Base-by-base conservation (phyloP, 1,139 yeast species). In the Kazachstania sp. region DNA sequence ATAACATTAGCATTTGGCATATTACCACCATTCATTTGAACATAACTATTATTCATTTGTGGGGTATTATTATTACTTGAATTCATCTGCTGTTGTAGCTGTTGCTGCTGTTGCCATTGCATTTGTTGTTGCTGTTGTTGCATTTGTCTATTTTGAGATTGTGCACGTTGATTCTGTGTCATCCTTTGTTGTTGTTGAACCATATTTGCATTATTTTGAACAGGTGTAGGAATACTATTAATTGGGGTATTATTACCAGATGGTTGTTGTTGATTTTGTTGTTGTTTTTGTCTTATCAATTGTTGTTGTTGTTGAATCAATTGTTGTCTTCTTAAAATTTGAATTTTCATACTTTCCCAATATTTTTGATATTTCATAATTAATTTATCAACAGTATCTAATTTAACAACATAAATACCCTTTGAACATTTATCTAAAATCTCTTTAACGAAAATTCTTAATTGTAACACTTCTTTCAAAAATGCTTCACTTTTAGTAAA, bases 401-500 rank as follows among this genome's bases (percentile, higher is more conserved):
- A 84, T 74, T 12, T 92, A 81, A 64, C 83, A 71, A 65, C 76
- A 81, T 48, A 76, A 65, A 37, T 85, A 80, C 64, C 79, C 71
- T 58, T 78, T 74, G 63, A 83, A 66, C 54, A 77, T 79, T 63
- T 60, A 46, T 86, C 94, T 60, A 82, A 69, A 51, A 86, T 84
- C 61, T 82, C 83, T 58, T 80, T 82, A 40, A 86, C 79, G 83
- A 86, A 83, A 52, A 79, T 74, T 64, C 86, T 82, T 74, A 86
- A 79, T 62, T 85, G 92, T 51, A 87, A 73, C 52, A 87, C 74
- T 53, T 86, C 76, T 58, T 79, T 79, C 1, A 95, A 83, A 5
- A 86, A 90, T 48, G 80, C 86, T 41, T 74, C 75, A 61, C 83
- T 85, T 56, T 82, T 78, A 1, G 94, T 83, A 48, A 86, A 71